These are phyloP conservation scores for Suhomyces vadensis DNA, from an alignment of 805 yeast species.

Conservation along the genomic window DNA sequence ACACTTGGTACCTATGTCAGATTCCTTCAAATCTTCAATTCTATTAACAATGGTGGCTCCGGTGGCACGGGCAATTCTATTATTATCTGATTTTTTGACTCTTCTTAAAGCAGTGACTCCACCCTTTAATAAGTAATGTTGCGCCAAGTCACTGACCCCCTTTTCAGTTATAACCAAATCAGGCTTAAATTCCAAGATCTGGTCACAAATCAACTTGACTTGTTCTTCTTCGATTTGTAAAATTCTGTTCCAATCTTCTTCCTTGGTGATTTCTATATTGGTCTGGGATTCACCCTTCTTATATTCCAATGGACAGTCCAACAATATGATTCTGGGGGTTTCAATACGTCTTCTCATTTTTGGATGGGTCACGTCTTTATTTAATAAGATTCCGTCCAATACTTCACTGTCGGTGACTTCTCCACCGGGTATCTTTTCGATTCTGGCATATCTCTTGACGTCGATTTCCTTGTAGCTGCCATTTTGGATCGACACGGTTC, in stretches of 20 bases:
- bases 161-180: constrained; percentile 95
- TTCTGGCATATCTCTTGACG: constrained; percentile 85
- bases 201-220: constrained; percentile 82
- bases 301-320: constrained; percentile 97
- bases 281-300: constrained; percentile 99
- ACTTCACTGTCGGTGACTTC: constrained; percentile 89
- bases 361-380: constrained; percentile 98
- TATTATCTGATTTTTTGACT: constrained; percentile 92
- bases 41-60: constrained; percentile 98
- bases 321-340: constrained; percentile 83
- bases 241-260: constrained; percentile 93
- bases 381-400: constrained; percentile 86
- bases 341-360: constrained; percentile 89
- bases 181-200: constrained; percentile 80
- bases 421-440: constrained; percentile 98
- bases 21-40: constrained; percentile 88
- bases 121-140: constrained; percentile 90
- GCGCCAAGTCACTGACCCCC: constrained; percentile 97
- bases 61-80: constrained; percentile 94
- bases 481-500: constrained; percentile 66
- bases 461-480: constrained; percentile 81
- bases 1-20: constrained; percentile 86
- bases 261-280: constrained; percentile 93
- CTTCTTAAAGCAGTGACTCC: constrained; percentile 92
- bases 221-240: constrained; percentile 98